A percentile compares a stretch with the other conserved stretches of the same genome.
phyloP scores from a whole-genome alignment of 352 stramenopile species.

The Aphanomyces euteiches region DNA sequence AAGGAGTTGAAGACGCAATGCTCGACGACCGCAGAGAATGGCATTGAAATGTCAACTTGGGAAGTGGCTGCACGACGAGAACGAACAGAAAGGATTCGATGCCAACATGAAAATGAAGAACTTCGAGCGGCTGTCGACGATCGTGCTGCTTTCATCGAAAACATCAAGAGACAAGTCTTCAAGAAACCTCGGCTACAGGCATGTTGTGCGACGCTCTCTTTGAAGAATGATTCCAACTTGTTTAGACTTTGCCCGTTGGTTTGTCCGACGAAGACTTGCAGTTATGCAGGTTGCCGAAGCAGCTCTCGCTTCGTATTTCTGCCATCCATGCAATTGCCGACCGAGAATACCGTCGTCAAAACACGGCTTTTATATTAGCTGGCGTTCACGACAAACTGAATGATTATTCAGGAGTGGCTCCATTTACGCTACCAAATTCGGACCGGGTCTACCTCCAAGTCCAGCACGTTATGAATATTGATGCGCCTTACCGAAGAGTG shows the following conservation, averaged over 20 bases:
- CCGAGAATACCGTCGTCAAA: conserved; percentile 18
- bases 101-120: conserved; percentile 7
- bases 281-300: conserved; percentile 12
- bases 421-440: not conserved
- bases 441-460: conserved; percentile 10
- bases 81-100: not conserved
- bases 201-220: not conserved
- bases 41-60: not conserved
- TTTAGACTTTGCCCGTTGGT: not conserved
- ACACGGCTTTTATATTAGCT: conserved; percentile 5
- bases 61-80: conserved; percentile 2
- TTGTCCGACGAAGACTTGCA: conserved; percentile 8
- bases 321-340: conserved; percentile 22
- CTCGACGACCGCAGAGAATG: not conserved
- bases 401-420: not conserved
- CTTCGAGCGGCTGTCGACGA: conserved; percentile 6
- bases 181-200: conserved; percentile 11
- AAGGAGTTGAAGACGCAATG: not conserved
- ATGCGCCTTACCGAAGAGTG: not conserved
- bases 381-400: not conserved
- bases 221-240: not conserved
- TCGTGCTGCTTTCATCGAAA: not conserved
- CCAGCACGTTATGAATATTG: not conserved
- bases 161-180: not conserved
- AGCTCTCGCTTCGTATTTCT: conserved; percentile 8